Base-by-base conservation (phyloP, 2,329 filamentous ascomycete species). In the Neonectria sp. region DNA sequence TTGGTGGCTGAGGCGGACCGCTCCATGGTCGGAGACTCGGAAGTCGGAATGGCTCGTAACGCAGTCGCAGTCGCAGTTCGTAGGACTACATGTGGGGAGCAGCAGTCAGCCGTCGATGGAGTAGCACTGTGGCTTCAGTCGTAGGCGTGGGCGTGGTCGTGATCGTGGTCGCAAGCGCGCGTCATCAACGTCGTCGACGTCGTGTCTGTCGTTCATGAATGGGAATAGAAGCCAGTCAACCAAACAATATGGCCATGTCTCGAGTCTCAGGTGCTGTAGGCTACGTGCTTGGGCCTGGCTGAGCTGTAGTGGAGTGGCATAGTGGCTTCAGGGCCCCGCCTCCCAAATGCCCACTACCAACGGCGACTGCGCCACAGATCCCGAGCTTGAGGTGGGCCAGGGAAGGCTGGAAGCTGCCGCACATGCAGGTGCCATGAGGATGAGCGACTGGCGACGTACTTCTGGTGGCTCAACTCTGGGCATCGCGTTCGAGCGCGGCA, bases 1-100 rank as follows among this genome's bases (percentile, higher is more conserved):
- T 91, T 88, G 74, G 89, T 86, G 67, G 85, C 86, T 68, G 79
- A 80, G 75, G 78, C 80, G 71, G 82, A 78, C 73, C 82, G 80
- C 73, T 84, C 82, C 82, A 84, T 84, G 76, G 72, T 79, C 61
- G 73, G 57, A 67, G 37, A 70, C 63, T 80, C 61, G 71, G 59
- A 57, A 69, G 37, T 37, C 35, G 35, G 35, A 37, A 37, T 17
- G 64, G 68, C 60, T 69, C 68, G 69, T 67, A 68, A 71, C 61
- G 65, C 62, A 62, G 67, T 68, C 55, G 70, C 65, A 40, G 35
- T 40, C 37, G 37, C 37, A 40, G 37, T 40, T 66, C 24, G 65
- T 68, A 67, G 64, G 74, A 67, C 78, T 78, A 78, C 79, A 80
- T 81, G 71, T 76, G 77, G 53, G 58, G 69, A 58, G 61, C 46